A percentile compares a stretch with the other conserved stretches of the same genome.
phyloP scores from a whole-genome alignment of 2,329 filamentous ascomycete species.

The Pseudogymnoascus sp. region DNA sequence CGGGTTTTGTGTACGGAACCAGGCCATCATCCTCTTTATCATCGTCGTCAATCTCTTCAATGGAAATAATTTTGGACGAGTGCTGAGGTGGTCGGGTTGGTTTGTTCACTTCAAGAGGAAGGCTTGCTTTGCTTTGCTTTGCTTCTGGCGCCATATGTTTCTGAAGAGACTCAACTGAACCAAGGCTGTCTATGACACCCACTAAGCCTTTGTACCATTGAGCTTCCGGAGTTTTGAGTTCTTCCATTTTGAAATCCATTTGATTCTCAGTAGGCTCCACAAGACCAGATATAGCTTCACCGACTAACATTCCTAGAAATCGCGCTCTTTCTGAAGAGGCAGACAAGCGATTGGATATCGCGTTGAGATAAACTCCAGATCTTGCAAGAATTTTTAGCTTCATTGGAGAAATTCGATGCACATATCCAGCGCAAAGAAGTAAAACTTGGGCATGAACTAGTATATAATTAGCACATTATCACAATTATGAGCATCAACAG shows the following conservation, averaged over 20 bases:
- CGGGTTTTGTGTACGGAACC: constrained; percentile 72
- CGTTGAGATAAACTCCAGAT: constrained; percentile 63
- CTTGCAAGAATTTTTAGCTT: constrained; percentile 61
- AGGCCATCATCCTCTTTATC: constrained; percentile 44
- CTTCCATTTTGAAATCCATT: constrained; percentile 78
- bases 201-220: constrained; percentile 64
- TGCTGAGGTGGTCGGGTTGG: constrained; percentile 18
- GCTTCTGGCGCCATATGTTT: constrained; percentile 19
- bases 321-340: constrained; percentile 66
- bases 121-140: constrained; percentile 10
- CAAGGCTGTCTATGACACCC: constrained; percentile 52
- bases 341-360: constrained; percentile 76
- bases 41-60: constrained; percentile 57
- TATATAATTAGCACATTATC: constrained; percentile 20
- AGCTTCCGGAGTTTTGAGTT: constrained; percentile 64
- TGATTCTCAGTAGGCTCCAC: constrained; percentile 55
- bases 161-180: constrained; percentile 43
- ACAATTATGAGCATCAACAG: constrained; percentile 9
- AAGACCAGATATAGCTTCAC: constrained; percentile 54
- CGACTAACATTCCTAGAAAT: constrained; percentile 82
- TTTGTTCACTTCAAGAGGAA: constrained; percentile 23
- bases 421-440: constrained; percentile 67
- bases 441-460: constrained; percentile 71
- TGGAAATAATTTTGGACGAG: constrained; percentile 36
- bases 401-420: constrained; percentile 56